Evolutionary conservation across 768 basidiomycete species (phyloP).

Genomic region (Tubosaeta sp.): DNA sequence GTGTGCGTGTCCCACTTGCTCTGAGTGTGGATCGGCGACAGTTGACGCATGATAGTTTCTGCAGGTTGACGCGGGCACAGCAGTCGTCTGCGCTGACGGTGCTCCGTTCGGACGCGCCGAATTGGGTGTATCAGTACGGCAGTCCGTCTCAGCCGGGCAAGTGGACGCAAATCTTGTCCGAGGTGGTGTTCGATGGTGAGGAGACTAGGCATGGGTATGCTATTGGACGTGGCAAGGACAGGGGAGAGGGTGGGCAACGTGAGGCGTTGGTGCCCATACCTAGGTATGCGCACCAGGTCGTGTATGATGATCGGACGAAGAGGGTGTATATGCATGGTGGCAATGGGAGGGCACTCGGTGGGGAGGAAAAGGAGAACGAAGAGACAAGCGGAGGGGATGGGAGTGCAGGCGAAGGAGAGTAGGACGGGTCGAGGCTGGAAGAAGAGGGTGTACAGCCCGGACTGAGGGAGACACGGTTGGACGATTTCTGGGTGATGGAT

Average conservation of each 20-base stretch:
- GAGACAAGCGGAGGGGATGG: background rate
- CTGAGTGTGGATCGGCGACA: background rate
- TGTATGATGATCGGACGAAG: conserved; percentile 57
- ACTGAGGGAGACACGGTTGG: conserved; percentile 46
- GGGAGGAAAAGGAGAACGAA: conserved; percentile 25
- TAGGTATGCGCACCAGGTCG: conserved; percentile 76
- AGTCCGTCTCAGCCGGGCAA: conserved; percentile 48
- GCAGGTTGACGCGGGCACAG: conserved; percentile 49
- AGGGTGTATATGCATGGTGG: conserved; percentile 73
- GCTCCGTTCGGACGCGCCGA: conserved; percentile 45
- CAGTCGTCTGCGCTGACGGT: conserved; percentile 38
- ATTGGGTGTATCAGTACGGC: conserved; percentile 68
- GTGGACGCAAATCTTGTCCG: conserved; percentile 58
- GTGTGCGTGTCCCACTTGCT: conserved; percentile 43
- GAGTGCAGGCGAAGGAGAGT: background rate
- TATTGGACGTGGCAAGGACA: background rate
- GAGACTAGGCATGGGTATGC: background rate
- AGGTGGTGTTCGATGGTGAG: conserved; percentile 13
- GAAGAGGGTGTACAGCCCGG: conserved; percentile 5
- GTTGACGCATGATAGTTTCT: conserved; percentile 42
- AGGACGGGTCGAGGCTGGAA: background rate
- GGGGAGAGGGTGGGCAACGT: conserved; percentile 1
- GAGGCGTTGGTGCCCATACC: conserved; percentile 45
- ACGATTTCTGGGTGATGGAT: conserved; percentile 75
- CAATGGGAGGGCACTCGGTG: conserved; percentile 37